Evolutionary conservation across 2,329 filamentous ascomycete species (phyloP), one percentile per base, ranked within the genome.

Genomic region (Rhynchosporium secalis): DNA sequence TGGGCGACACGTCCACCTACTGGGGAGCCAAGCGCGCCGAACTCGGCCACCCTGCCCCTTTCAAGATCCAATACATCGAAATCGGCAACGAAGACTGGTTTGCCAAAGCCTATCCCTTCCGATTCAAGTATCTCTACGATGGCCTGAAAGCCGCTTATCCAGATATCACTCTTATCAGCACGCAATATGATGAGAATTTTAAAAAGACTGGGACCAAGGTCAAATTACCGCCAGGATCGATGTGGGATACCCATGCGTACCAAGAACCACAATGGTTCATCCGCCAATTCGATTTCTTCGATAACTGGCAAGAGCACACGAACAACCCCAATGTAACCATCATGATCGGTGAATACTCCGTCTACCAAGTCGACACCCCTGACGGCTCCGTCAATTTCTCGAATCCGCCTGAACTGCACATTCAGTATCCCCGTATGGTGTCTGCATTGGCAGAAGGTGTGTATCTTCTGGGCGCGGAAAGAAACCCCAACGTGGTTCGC

Each of bases 11-110:
- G 0, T 73, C 74, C 26, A 81, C 78, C 1, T 63, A 62, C 2
- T 80, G 77, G 67, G 81, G 81, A 13, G 76, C 76, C 9, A 71
- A 76, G 12, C 77, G 81, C 12, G 79, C 78, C 5, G 73, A 77
- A 3, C 74, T 81, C 38, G 82, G 81, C 2, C 78, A 83, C 65
- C 74, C 79, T 1, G 74, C 80, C 20, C 81, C 82, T 1, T 84
- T 80, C 72, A 68, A 66, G 3, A 75, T 84, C 67, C 77, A 78
- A 28, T 81, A 77, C 58, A 77, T 83, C 54, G 82, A 83, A 45
- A 69, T 70, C 36, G 68, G 68, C 9, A 69, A 69, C 38, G 66
- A 61, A 68, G 81, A 84, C 66, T 76, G 78, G 66, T 71, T 82
- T n/a, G 76, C 73, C 61, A 70, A 72, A 8, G 71, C 75, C 43